A percentile compares a stretch with the other conserved stretches of the same genome.
Conservation (phyloP, 495 filamentous ascomycete genomes). For the Parathielavia hyrcaniae region DNA sequence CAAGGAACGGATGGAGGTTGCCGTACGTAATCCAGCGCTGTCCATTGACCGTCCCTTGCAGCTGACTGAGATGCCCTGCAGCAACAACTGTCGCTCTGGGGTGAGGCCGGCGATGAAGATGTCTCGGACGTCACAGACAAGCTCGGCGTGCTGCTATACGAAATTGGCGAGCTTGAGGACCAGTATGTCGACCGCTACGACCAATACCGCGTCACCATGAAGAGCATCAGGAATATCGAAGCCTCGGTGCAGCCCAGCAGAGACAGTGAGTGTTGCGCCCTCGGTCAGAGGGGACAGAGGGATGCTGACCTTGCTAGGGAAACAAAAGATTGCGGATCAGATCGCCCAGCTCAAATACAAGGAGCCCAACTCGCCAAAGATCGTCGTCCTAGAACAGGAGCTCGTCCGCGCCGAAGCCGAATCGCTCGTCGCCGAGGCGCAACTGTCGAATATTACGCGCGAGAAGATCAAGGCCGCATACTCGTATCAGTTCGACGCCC, state of each 20-base stretch:
- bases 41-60: neutral
- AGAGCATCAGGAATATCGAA: conserved; percentile 98
- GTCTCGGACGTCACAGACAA: conserved; percentile 99
- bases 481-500: conserved; percentile 95
- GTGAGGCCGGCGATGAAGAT: conserved; percentile 92
- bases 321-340: conserved; percentile 98
- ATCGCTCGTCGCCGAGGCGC: conserved; percentile 94
- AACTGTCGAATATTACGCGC: conserved; percentile 97
- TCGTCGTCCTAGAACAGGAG: conserved; percentile 96
- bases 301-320: conserved; percentile 51
- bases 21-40: conserved; percentile 53
- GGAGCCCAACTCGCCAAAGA: conserved; percentile 94
- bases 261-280: conserved; percentile 61
- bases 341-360: conserved; percentile 99
- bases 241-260: conserved; percentile 95
- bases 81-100: conserved; percentile 99
- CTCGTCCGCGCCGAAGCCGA: conserved; percentile 97
- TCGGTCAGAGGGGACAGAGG: too few relatives aligned
- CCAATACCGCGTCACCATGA: conserved; percentile 97
- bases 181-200: conserved; percentile 98
- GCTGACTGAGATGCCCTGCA: conserved; percentile 39
- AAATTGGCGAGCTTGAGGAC: conserved; percentile 97
- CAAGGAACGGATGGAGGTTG: conserved; percentile 94
- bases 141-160: conserved; percentile 93
- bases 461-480: conserved; percentile 99